Base-by-base conservation (phyloP, 1,284 basidiomycete genomes). In the Volvariella volvacea region DNA sequence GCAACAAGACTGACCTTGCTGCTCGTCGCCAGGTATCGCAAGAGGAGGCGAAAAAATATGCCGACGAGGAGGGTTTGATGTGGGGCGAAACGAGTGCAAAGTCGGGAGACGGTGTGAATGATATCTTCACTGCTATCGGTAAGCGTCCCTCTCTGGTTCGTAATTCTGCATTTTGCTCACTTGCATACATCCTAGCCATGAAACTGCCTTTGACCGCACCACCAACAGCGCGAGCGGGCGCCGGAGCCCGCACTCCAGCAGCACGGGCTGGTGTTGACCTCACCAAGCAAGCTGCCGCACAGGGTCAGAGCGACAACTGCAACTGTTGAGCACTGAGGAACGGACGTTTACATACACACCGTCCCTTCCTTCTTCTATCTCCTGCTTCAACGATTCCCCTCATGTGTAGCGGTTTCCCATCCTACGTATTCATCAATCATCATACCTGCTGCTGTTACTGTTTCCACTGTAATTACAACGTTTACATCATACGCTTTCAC, bases 21-120 rank as follows among this genome's bases (percentile, higher is more conserved):
- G 83, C 82, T 7, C 79, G 87, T 50, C 80, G 92, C 59, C 85
- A 89, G 60, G 85, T 92, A 10, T 71, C 83, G 10, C 74, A 86
- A 54, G 88, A 92, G 57, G 83, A 93, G 57, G 95, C 91, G 3
- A 83, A 92, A 73, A 87, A 88, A 65, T 97, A 92, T 58, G 95
- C 95, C 1, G 80, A 93, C 48, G 92, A 96, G 62, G 93, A 98
- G 67, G 90, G 89, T 22, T 67, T 98, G 46, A 85, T 98, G 78
- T 98, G 95, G 85, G 81, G 83, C 46, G 94, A 98, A 71, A 94
- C 94, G 1, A 94, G 90, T 63, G 94, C 94, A 41, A 98, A 98
- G 79, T 76, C 83, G 25, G 92, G 93, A 33, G 86, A 92, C 49
- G 91, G 91, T 50, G 94, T 98, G 19, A 67, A 83, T 42, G 88